These are phyloP conservation scores for Populus alba DNA, from an alignment of 345 rosid species.

Conservation along the genomic window DNA sequence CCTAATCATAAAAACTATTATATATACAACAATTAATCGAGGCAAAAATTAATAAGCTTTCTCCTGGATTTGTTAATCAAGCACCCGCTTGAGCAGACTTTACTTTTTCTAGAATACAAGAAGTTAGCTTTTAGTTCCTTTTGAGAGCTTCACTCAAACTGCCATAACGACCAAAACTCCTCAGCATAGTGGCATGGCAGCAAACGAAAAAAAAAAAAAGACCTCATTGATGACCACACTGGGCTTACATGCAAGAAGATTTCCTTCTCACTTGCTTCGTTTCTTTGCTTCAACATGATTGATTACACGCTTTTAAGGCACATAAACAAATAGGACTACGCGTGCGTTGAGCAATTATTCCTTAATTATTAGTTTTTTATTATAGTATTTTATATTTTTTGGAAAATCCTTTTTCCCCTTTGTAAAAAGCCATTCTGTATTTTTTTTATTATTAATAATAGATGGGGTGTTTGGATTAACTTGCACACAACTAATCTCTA, in stretches of 20 bases:
- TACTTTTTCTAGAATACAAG: background rate
- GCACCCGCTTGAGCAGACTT: background rate
- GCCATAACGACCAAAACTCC: background rate
- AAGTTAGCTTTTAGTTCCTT: background rate
- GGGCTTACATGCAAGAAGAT: background rate
- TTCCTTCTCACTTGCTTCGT: background rate
- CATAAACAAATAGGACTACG: background rate
- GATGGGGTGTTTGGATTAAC: too few relatives aligned
- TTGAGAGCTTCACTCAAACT: background rate
- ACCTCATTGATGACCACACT: background rate
- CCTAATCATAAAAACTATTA: too few relatives aligned
- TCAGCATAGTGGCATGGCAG: too few relatives aligned
- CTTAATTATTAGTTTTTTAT: background rate
- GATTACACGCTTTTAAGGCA: background rate
- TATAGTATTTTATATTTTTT: background rate
- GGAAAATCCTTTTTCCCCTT: background rate
- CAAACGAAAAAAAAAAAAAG: too few relatives aligned
- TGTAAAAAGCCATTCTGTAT: background rate
- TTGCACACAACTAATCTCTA: too few relatives aligned
- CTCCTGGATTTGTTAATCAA: background rate
- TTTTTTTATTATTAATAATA: too few relatives aligned
- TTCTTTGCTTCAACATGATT: background rate
- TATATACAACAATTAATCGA: too few relatives aligned
- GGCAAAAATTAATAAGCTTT: too few relatives aligned
- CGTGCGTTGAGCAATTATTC: background rate